Conservation (phyloP, 352 stramenopile species). For the Bremia lactucae region DNA sequence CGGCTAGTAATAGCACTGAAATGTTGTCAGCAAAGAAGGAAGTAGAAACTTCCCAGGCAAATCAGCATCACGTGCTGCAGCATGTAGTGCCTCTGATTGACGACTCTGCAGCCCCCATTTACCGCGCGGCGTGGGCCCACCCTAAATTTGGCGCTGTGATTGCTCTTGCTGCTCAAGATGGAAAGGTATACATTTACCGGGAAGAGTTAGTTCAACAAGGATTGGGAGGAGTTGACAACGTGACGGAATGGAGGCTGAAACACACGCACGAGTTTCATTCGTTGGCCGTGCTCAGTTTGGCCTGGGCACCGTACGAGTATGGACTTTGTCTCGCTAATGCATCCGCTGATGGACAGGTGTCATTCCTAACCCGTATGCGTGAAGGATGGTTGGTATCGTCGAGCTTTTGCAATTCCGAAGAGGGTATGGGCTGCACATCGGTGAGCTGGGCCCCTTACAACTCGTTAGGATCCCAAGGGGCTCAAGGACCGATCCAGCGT, state of each 20-base stretch:
- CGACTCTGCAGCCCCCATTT: constrained; percentile 56
- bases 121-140: constrained; percentile 78
- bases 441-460: constrained; percentile 85
- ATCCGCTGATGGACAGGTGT: constrained; percentile 75
- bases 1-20: constrained; percentile 3
- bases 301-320: constrained; percentile 83
- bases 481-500: constrained; percentile 53
- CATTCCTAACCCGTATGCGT: constrained; percentile 68
- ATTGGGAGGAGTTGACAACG: constrained; percentile 12
- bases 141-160: constrained; percentile 77
- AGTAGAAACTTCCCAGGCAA: constrained; percentile 3
- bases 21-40: constrained; percentile 1
- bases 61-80: constrained; percentile 35
- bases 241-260: constrained; percentile 67
- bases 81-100: constrained; percentile 51
- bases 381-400: constrained; percentile 75
- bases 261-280: constrained; percentile 66
- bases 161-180: constrained; percentile 67
- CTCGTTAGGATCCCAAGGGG: constrained; percentile 62
- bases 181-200: constrained; percentile 79
- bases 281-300: constrained; percentile 67
- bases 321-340: constrained; percentile 68
- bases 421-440: constrained; percentile 58
- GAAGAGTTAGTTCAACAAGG: constrained; percentile 59
- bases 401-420: constrained; percentile 64